Base-by-base conservation (phyloP, 768 basidiomycete genomes). In the Lepiota brunneoincarnata region DNA sequence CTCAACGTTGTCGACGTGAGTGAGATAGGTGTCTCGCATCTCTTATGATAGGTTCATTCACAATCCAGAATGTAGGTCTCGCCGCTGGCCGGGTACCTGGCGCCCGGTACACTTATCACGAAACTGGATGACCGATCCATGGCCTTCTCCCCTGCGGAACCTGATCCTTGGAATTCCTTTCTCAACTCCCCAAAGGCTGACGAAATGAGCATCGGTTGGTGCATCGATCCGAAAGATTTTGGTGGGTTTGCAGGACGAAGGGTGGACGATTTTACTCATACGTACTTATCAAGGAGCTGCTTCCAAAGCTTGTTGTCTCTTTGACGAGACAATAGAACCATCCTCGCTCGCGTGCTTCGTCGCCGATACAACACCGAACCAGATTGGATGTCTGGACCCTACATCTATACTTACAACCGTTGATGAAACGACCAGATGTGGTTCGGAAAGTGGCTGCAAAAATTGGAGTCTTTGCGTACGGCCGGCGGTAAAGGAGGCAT, bases 81-180 rank as follows among this genome's bases (percentile, higher is more conserved):
- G 0, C 80, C 85, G 11, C 67, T 94, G 38, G 65, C 69, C n/a
- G 65, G 63, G 0, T 76, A 89, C 62, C 68, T 93, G 14, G 70
- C 72, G 1, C 60, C 73, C 10, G 87, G 87, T 5, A 72, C 81
- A 2, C 60, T 92, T 4, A 74, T 94, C 45, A 83, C 81, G 3
- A 69, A 74, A 41, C 61, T 93, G 18, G 88, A 93, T 56, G 92
- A 93, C 65, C 66, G 69, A 1, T 44, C 69, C 0, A 70, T 92
- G 34, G 72, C 58, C 36, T 57, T 64, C 47, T 31, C 59, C 35
- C 47, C 54, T 24, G 14, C 57, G 4, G 37, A 40, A 10, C 24
- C 45, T 6, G 53, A 54, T 24, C 53, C 53, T 11, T 54, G 53
- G 53, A 26, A 18, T 6, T 48, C 40, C 5, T 54, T 34, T 61